Base-by-base conservation (phyloP, 345 rosid genomes). In the Populus nigra region DNA sequence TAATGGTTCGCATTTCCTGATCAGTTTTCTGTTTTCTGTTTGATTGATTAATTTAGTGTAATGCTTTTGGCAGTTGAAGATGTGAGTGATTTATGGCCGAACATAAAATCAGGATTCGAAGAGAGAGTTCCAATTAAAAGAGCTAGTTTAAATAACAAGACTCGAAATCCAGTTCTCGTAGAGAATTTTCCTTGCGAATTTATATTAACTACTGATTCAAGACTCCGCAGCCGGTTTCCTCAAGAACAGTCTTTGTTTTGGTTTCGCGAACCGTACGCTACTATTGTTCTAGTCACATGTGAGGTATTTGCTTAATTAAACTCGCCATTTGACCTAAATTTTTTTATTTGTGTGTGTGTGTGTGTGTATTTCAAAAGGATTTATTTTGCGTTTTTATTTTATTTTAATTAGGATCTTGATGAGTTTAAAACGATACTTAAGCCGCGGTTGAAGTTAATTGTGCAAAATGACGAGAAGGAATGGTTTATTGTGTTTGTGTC, bases 401-500 rank as follows among this genome's bases (percentile, higher is more conserved):
- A 68, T 25, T 65, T 66, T 8, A 66, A 12, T 50, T 70, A 96
- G 99, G 98, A 93, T 88, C 97, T 92, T 87, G 99, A 93, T 71
- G 99, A 96, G 90, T 92, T 92, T 86, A 93, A 89, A 85, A 90
- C 89, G 84, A 96, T 96, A 79, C 94, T 96, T 78, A 93, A 90
- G 80, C 99, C 99, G 18, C 96, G 97, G 61, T 87, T 93, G 80
- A 96, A 91, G 84, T 85, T 92, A 71, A 91, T 96, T 83, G 93
- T 87, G 79, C 97, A 93, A 78, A 96, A 93, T 78, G 98, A 96
- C 53, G 99, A 96, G 85, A 83, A 88, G 75, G 97, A 96, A 82
- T 93, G 98, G 98, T 93, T 96, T 86, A 91, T 93, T 82, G 97
- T 96, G 17, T 96, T 90, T 89, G 98, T 96, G 65, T 91, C 93